Evolutionary conservation across 805 yeast genomes (phyloP).

Genomic region (Pichia phayaonensis): DNA sequence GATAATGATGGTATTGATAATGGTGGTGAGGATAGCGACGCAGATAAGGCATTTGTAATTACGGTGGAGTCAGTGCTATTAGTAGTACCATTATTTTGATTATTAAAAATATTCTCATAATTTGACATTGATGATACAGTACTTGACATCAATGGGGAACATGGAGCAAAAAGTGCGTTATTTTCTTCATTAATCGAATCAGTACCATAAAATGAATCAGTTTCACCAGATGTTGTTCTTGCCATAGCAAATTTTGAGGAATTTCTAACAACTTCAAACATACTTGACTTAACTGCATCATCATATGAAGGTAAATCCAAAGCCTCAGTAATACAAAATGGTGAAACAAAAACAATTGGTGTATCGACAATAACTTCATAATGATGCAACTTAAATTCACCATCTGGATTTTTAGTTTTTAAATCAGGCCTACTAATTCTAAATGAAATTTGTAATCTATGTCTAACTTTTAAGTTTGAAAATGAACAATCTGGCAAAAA

Average conservation of each 20-base stretch:
- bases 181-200: constrained; percentile 12
- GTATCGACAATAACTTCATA: constrained; percentile 78
- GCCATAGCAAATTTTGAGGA: constrained; percentile 8
- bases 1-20: not conserved
- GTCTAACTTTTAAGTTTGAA: constrained; percentile 54
- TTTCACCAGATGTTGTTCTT: constrained; percentile 4
- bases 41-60: constrained; percentile 29
- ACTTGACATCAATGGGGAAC: constrained; percentile 37
- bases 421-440: constrained; percentile 59
- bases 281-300: constrained; percentile 21
- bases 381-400: constrained; percentile 49
- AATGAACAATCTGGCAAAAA: constrained; percentile 60
- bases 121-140: constrained; percentile 7
- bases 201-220: not conserved
- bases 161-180: constrained; percentile 40
- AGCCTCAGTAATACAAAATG: constrained; percentile 27
- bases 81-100: not conserved
- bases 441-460: constrained; percentile 62
- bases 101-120: not conserved
- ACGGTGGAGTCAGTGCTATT: not conserved
- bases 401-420: constrained; percentile 22
- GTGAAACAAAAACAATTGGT: constrained; percentile 52
- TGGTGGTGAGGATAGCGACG: constrained; percentile 9
- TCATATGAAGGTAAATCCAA: constrained; percentile 35
- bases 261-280: constrained; percentile 11